Percentiles rank a stretch among this genome's conserved stretches.
Conservation (phyloP, 257 asterid species). For the Solanum phureja region DNA sequence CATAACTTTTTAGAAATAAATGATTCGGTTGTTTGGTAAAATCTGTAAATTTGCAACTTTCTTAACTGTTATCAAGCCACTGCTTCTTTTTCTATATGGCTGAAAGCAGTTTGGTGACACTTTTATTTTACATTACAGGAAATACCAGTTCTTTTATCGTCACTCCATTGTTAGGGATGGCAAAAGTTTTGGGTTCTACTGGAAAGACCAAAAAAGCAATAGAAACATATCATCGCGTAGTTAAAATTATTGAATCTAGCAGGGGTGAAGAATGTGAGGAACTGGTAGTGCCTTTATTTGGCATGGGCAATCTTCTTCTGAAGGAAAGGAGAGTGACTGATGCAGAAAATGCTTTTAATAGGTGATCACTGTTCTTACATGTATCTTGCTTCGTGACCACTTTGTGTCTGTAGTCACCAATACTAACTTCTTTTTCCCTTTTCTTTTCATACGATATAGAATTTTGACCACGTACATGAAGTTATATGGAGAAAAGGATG, state of each 20-base stretch:
- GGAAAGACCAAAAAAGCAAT: conserved; percentile 56
- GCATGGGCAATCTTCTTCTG: conserved; percentile 62
- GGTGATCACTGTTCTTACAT: conserved; percentile 28
- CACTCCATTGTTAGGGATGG: conserved; percentile 73
- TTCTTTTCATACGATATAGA: conserved; percentile 28
- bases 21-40: neutral
- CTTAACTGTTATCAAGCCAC: neutral
- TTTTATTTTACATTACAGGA: conserved; percentile 26
- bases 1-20: neutral
- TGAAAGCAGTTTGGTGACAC: neutral
- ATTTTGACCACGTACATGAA: conserved; percentile 41
- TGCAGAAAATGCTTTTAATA: conserved; percentile 56
- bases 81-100: neutral
- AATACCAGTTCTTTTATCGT: conserved; percentile 39
- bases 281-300: conserved; percentile 52
- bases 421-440: conserved; percentile 4
- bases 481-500: conserved; percentile 70
- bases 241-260: conserved; percentile 41
- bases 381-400: neutral
- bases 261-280: conserved; percentile 45
- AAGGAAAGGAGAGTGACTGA: conserved; percentile 57
- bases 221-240: conserved; percentile 44
- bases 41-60: neutral
- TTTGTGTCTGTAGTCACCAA: neutral
- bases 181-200: conserved; percentile 42